A percentile compares a stretch with the other conserved stretches of the same genome.
phyloP scores from a whole-genome alignment of 164 flowering plant species.

The Annona cherimola region DNA sequence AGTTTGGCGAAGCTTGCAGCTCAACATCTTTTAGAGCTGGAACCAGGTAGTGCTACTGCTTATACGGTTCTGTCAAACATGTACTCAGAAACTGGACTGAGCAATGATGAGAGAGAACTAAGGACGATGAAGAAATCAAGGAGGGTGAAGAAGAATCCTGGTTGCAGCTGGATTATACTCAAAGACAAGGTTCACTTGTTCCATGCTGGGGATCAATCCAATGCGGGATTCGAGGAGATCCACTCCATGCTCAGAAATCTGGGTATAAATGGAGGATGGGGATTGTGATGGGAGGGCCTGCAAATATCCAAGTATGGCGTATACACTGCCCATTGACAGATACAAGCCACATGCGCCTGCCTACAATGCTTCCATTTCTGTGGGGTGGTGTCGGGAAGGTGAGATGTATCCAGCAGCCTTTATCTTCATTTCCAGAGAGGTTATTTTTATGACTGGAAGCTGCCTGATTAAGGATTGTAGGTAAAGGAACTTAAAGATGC shows the following conservation, averaged over 20 bases:
- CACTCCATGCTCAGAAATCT: slow-evolving; percentile 11
- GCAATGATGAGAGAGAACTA: slow-evolving; percentile 20
- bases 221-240: slow-evolving; percentile 16
- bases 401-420: too few species aligned
- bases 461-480: too few species aligned
- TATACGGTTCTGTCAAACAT: slow-evolving; percentile 36
- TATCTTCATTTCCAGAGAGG: too few species aligned
- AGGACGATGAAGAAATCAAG: slow-evolving; percentile 24
- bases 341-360: too few species aligned
- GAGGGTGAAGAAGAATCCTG: slow-evolving; percentile 34
- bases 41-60: slow-evolving; percentile 36
- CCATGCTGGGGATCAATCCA: slow-evolving; percentile 22
- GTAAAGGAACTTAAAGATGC: too few species aligned
- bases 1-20: slow-evolving; percentile 73
- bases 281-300: too few species aligned
- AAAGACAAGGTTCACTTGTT: slow-evolving; percentile 22
- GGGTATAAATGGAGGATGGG: background rate
- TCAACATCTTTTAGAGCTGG: slow-evolving; percentile 31
- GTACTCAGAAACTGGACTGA: slow-evolving; percentile 25
- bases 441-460: too few species aligned
- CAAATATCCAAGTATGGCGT: too few species aligned
- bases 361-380: too few species aligned
- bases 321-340: too few species aligned
- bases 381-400: too few species aligned
- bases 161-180: slow-evolving; percentile 44